Evolutionary conservation across 2,329 filamentous ascomycete genomes (phyloP).

Genomic region (Trichoderma sp.): DNA sequence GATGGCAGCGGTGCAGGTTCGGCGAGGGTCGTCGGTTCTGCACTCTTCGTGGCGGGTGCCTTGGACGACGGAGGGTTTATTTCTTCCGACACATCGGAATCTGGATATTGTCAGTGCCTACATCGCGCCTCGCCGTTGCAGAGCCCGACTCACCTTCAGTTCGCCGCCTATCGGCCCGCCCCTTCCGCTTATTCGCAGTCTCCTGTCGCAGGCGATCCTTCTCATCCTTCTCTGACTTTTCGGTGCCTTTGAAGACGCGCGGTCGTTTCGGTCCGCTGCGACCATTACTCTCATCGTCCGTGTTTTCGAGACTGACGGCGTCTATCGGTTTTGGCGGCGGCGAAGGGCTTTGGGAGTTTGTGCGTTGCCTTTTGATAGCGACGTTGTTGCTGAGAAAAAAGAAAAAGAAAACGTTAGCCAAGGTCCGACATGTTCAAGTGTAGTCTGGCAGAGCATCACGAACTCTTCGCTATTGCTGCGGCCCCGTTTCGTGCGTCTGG

Average conservation of each 20-base stretch:
- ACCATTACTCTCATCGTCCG: constrained; percentile 66
- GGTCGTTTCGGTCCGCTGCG: constrained; percentile 62
- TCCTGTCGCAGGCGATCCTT: constrained; percentile 74
- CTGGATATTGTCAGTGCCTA: constrained; percentile 43
- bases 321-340: constrained; percentile 53
- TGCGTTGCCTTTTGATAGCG: constrained; percentile 79
- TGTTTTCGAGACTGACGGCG: constrained; percentile 60
- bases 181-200: constrained; percentile 77
- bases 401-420: constrained; percentile 12
- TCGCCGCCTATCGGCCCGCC: constrained; percentile 76
- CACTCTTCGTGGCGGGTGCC: constrained; percentile 36
- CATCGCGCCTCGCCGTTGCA: background rate
- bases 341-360: constrained; percentile 72
- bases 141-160: constrained; percentile 66
- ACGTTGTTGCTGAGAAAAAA: constrained; percentile 66
- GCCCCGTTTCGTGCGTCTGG: constrained; percentile 75
- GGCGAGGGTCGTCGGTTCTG: constrained; percentile 37
- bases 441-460: constrained; percentile 45
- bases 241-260: constrained; percentile 61
- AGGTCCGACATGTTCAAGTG: background rate
- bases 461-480: constrained; percentile 95
- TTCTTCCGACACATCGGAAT: constrained; percentile 74
- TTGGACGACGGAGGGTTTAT: constrained; percentile 52
- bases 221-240: constrained; percentile 71
- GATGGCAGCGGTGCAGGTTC: constrained; percentile 39